A percentile compares a stretch with the other conserved stretches of the same genome.
Conservation (phyloP, 2,329 filamentous ascomycete species). For the Sarocladium kiliense region DNA sequence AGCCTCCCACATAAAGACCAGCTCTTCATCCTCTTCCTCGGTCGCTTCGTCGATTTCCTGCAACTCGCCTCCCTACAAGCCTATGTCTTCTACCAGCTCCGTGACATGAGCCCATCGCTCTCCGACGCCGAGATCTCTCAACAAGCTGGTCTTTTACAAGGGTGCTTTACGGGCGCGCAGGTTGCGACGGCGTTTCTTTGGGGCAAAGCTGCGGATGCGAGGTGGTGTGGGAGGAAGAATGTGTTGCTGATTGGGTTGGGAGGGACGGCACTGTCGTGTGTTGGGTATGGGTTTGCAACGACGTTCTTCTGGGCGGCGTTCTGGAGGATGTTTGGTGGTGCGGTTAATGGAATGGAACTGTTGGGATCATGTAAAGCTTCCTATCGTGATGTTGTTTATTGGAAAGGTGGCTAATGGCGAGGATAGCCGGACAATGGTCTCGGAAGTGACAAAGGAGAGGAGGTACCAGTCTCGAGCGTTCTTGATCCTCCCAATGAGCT, state of each 20-base stretch:
- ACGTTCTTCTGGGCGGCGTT: conserved; percentile 59
- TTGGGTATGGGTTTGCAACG: conserved; percentile 69
- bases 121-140: conserved; percentile 53
- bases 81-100: conserved; percentile 73
- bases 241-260: conserved; percentile 66
- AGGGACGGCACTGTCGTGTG: conserved; percentile 60
- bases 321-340: conserved; percentile 62
- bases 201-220: conserved; percentile 60
- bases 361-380: conserved; percentile 40
- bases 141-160: conserved; percentile 66
- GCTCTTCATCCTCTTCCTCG: conserved; percentile 57
- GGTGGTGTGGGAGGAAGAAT: conserved; percentile 58
- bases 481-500: conserved; percentile 41
- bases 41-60: conserved; percentile 60
- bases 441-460: conserved; percentile 42
- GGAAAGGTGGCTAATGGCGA: background rate
- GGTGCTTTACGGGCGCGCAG: conserved; percentile 67
- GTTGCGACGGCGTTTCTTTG: conserved; percentile 69
- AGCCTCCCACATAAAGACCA: conserved; percentile 68
- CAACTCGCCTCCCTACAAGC: conserved; percentile 64
- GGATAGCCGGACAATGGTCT: conserved; percentile 39
- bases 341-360: conserved; percentile 43
- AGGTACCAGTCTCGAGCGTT: conserved; percentile 44
- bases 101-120: conserved; percentile 54
- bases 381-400: background rate